phyloP scores from a whole-genome alignment of 305 asterid genomes.

The Andrographis paniculata region DNA sequence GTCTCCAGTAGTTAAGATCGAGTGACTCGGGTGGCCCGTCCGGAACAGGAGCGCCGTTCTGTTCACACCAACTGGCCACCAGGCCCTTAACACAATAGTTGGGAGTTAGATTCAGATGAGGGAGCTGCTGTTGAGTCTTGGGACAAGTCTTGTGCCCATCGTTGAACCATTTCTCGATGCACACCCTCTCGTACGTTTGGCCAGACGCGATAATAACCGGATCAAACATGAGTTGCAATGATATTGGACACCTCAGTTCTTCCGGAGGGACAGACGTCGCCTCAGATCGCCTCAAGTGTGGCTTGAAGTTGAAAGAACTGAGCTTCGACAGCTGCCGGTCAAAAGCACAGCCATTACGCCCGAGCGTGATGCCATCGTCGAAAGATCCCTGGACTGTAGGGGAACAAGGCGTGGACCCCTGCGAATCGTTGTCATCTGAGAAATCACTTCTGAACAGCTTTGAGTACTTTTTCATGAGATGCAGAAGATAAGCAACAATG shows the following conservation, averaged over 20 bases:
- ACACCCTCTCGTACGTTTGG: slow-evolving; percentile 91
- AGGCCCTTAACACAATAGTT: slow-evolving; percentile 94
- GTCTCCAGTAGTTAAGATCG: slow-evolving; percentile 96
- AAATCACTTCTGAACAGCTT: slow-evolving; percentile 85
- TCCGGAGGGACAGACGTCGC: slow-evolving; percentile 84
- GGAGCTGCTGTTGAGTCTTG: slow-evolving; percentile 90
- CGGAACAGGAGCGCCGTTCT: slow-evolving; percentile 63
- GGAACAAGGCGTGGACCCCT: slow-evolving; percentile 98
- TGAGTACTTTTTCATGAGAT: slow-evolving; percentile 89
- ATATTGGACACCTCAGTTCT: slow-evolving; percentile 91
- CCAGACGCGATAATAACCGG: slow-evolving; percentile 97
- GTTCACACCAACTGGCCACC: slow-evolving; percentile 97
- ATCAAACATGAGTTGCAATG: slow-evolving; percentile 88
- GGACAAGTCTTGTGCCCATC: slow-evolving; percentile 97
- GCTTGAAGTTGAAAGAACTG: slow-evolving; percentile 84
- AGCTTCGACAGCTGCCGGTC: slow-evolving; percentile 78
- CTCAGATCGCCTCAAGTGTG: slow-evolving; percentile 69
- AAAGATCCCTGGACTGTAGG: slow-evolving; percentile 75
- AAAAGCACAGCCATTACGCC: slow-evolving; percentile 52
- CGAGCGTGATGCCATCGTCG: slow-evolving; percentile 48
- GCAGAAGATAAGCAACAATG: slow-evolving; percentile 79
- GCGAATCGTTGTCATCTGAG: slow-evolving; percentile 96
- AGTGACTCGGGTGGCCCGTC: slow-evolving; percentile 98
- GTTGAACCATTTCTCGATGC: slow-evolving; percentile 92
- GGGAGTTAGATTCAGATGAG: slow-evolving; percentile 84